These are phyloP conservation scores for Tulasnella sp. DNA, from an alignment of 768 basidiomycete species.

Conservation along the genomic window DNA sequence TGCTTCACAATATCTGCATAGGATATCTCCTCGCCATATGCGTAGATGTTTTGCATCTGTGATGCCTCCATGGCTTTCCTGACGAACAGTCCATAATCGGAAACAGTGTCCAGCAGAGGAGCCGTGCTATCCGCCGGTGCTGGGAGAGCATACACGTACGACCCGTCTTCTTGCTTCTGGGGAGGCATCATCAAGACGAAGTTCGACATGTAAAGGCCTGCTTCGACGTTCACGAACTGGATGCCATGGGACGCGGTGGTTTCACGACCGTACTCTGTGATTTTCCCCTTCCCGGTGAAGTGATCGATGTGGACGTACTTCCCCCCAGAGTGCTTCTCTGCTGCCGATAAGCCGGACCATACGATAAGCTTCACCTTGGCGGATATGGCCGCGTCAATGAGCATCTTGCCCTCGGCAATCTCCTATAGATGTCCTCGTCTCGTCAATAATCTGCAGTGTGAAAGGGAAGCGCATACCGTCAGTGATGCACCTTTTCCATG, in stretches of 20 bases:
- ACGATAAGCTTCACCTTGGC: conserved; percentile 18
- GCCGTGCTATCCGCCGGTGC: neutral
- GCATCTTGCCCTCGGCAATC: conserved; percentile 18
- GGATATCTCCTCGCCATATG: neutral
- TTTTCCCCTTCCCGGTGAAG: neutral
- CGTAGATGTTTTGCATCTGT: neutral
- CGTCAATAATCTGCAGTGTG: too few species aligned
- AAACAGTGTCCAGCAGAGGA: neutral
- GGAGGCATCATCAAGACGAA: neutral
- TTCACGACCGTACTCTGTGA: neutral
- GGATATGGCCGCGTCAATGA: conserved; percentile 19
- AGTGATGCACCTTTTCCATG: too few species aligned
- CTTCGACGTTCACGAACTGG: too few species aligned
- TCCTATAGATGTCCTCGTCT: neutral
- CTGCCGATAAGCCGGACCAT: conserved; percentile 15
- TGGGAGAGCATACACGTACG: neutral
- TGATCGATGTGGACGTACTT: conserved; percentile 9
- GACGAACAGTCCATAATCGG: conserved; percentile 8
- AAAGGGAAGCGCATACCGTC: too few species aligned
- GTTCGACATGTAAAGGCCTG: too few species aligned
- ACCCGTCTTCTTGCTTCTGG: too few species aligned
- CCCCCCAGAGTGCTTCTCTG: conserved; percentile 1
- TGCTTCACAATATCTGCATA: too few species aligned
- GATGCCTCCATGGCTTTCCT: conserved; percentile 1
- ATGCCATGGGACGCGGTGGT: neutral